Percentiles rank a stretch among this genome's conserved stretches.
phyloP scores from a whole-genome alignment of 305 asterid species.

The Fraxinus xanthoxyloides region DNA sequence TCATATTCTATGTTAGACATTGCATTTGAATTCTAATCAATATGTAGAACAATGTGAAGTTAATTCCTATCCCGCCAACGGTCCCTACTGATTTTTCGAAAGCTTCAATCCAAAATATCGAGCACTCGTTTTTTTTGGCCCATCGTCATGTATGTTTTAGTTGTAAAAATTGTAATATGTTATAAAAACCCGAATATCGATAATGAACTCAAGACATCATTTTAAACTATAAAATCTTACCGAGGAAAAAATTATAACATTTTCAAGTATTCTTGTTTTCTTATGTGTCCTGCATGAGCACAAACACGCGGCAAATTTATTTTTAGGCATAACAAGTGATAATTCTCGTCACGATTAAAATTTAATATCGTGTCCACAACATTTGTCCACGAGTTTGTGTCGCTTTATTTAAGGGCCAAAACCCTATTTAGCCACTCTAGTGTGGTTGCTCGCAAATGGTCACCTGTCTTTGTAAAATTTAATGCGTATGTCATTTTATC shows the following conservation, averaged over 20 bases:
- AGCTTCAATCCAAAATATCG: neutral
- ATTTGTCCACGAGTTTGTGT: neutral
- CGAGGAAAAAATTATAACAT: neutral
- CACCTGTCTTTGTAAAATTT: neutral
- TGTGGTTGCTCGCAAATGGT: too few species aligned
- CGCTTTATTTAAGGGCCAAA: neutral
- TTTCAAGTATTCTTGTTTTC: neutral
- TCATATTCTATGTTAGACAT: neutral
- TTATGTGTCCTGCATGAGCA: neutral
- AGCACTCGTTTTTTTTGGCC: neutral
- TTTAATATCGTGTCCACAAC: neutral
- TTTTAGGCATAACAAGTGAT: neutral
- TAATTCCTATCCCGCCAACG: neutral
- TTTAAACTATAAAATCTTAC: too few species aligned
- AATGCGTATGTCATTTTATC: neutral
- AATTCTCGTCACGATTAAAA: neutral
- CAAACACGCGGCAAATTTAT: neutral
- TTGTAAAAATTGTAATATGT: too few species aligned
- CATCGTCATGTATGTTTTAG: too few species aligned
- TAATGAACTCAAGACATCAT: neutral
- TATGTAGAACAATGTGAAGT: neutral
- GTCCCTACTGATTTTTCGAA: neutral
- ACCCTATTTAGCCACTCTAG: neutral
- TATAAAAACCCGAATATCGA: neutral
- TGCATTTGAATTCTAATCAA: neutral